These are phyloP conservation scores for Lipomyces anomalus DNA, from an alignment of 805 yeast genomes.

Conservation along the genomic window DNA sequence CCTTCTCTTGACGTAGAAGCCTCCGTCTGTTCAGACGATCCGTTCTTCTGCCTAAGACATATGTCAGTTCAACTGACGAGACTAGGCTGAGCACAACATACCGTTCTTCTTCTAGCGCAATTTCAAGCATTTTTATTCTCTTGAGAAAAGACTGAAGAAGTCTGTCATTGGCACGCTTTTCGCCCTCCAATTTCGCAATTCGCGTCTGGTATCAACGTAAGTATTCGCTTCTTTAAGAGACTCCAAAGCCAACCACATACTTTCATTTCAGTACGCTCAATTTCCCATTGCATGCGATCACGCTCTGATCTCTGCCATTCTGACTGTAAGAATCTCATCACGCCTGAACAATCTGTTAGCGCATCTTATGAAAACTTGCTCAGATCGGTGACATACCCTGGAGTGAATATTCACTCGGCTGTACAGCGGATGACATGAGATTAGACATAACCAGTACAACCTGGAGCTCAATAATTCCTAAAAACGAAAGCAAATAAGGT, in stretches of 20 bases:
- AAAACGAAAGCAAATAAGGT: no score
- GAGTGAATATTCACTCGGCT: constrained; percentile 32
- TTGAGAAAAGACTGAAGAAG: constrained; percentile 26
- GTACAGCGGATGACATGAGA: no score
- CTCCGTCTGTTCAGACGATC: no score
- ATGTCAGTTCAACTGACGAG: no score
- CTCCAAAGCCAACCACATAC: constrained; percentile 27
- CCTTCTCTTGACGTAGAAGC: no score
- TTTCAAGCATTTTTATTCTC: constrained; percentile 31
- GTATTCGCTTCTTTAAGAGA: neutral
- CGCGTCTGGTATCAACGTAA: constrained; percentile 28
- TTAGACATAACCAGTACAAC: no score
- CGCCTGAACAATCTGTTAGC: constrained; percentile 39
- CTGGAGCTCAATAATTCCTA: no score
- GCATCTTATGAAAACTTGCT: neutral
- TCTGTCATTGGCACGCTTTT: constrained; percentile 40
- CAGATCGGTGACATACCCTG: constrained; percentile 30
- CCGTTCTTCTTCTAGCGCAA: constrained; percentile 22
- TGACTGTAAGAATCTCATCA: constrained; percentile 56
- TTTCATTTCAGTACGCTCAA: constrained; percentile 57
- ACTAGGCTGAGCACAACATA: no score
- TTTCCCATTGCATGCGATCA: constrained; percentile 54
- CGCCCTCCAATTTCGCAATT: constrained; percentile 50
- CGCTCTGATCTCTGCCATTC: constrained; percentile 60
- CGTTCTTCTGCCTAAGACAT: no score